phyloP scores from a whole-genome alignment of 1,284 basidiomycete species.

The Cutaneotrichosporon cutaneum region DNA sequence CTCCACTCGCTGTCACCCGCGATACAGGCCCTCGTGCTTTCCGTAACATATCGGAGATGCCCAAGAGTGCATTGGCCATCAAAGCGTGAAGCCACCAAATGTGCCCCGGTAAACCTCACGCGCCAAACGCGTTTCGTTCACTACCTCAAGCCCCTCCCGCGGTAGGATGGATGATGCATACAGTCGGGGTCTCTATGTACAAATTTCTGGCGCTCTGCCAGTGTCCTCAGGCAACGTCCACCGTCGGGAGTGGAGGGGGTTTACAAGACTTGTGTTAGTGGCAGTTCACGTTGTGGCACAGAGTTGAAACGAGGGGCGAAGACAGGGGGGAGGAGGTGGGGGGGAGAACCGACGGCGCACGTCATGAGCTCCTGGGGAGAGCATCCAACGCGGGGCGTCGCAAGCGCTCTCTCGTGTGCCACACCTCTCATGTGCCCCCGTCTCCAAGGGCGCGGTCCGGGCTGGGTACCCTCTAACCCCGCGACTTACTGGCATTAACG shows the following conservation, averaged over 20 bases:
- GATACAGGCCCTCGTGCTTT: too few species aligned
- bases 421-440: neutral
- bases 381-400: neutral
- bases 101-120: too few species aligned
- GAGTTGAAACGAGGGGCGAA: neutral
- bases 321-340: neutral
- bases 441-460: too few species aligned
- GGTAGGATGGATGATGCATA: constrained; percentile 1
- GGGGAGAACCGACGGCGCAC: neutral
- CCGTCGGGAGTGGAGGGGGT: neutral
- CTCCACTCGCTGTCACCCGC: too few species aligned
- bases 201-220: neutral
- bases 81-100: too few species aligned
- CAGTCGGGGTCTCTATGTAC: constrained; percentile 6
- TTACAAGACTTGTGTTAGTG: constrained; percentile 9
- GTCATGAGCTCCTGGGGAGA: neutral
- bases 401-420: neutral
- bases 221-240: neutral
- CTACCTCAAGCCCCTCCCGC: too few species aligned
- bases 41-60: too few species aligned
- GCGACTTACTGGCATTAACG: constrained; percentile 17
- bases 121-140: too few species aligned
- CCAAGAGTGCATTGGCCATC: too few species aligned
- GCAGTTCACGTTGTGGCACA: neutral
- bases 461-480: too few species aligned